A percentile compares a stretch with the other conserved stretches of the same genome.
Evolutionary conservation across 345 rosid species (phyloP).

Genomic region (Sonneratia caseolaris): DNA sequence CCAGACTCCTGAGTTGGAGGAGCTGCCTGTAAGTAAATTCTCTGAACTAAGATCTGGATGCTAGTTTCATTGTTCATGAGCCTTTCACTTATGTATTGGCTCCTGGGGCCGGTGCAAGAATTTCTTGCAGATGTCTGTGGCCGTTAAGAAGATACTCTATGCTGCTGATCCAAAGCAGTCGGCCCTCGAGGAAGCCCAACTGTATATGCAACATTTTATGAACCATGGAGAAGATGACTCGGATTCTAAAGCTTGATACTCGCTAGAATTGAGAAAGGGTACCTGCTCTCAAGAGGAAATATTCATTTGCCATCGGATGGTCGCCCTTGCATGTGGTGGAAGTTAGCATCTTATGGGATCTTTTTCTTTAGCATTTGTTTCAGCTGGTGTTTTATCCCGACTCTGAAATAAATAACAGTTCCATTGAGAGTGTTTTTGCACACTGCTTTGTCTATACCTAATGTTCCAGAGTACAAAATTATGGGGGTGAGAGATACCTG

Average conservation of each 20-base stretch:
- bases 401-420: neutral
- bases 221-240: constrained; percentile 22
- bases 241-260: constrained; percentile 12
- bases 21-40: constrained; percentile 44
- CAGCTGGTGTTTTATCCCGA: neutral
- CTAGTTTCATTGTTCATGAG: neutral
- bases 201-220: constrained; percentile 33
- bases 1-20: constrained; percentile 60
- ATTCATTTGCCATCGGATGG: neutral
- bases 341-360: neutral
- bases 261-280: neutral
- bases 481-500: neutral
- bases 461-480: neutral
- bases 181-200: constrained; percentile 77
- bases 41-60: constrained; percentile 3
- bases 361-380: neutral
- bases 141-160: constrained; percentile 76
- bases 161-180: constrained; percentile 77
- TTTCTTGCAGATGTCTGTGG: constrained; percentile 54
- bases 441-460: neutral
- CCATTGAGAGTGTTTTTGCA: neutral
- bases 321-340: constrained; percentile 2
- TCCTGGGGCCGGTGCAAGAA: neutral
- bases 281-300: neutral
- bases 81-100: neutral